Conservation (phyloP, 768 basidiomycete genomes). For the Hemileccinum rubropunctum region DNA sequence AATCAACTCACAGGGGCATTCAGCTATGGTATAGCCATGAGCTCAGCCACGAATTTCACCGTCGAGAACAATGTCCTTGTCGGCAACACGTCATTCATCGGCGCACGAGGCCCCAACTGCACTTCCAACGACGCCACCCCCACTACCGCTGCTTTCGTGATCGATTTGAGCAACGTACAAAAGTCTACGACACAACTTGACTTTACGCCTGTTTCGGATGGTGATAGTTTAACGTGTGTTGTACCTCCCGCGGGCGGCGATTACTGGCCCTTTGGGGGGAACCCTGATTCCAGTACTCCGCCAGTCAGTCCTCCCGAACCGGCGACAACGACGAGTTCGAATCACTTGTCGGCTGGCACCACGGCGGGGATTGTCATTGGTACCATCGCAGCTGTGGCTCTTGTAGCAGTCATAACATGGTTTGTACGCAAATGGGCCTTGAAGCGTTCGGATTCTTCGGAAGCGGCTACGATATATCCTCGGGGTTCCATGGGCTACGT, state of each 20-base stretch:
- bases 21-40: conserved; percentile 68
- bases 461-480: conserved; percentile 15
- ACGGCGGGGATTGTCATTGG: conserved; percentile 51
- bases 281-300: conserved; percentile 35
- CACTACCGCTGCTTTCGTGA: conserved; percentile 55
- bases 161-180: conserved; percentile 43
- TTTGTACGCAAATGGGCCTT: conserved; percentile 50
- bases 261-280: conserved; percentile 69
- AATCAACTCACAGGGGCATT: conserved; percentile 68
- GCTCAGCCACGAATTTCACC: conserved; percentile 63
- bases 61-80: conserved; percentile 57
- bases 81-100: conserved; percentile 76
- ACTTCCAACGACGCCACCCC: conserved; percentile 48
- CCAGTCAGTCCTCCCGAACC: conserved; percentile 15
- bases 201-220: conserved; percentile 52
- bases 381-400: conserved; percentile 44
- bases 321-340: conserved; percentile 14
- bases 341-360: conserved; percentile 26
- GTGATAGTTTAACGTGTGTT: conserved; percentile 62
- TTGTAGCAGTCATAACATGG: conserved; percentile 41
- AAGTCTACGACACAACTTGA: conserved; percentile 47
- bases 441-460: conserved; percentile 27
- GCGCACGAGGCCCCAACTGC: conserved; percentile 65
- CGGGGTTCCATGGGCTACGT: conserved; percentile 17
- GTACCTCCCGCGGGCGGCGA: conserved; percentile 63